These are phyloP conservation scores for Porphyrellus sp. DNA, from an alignment of 1,284 basidiomycete genomes.

Conservation along the genomic window DNA sequence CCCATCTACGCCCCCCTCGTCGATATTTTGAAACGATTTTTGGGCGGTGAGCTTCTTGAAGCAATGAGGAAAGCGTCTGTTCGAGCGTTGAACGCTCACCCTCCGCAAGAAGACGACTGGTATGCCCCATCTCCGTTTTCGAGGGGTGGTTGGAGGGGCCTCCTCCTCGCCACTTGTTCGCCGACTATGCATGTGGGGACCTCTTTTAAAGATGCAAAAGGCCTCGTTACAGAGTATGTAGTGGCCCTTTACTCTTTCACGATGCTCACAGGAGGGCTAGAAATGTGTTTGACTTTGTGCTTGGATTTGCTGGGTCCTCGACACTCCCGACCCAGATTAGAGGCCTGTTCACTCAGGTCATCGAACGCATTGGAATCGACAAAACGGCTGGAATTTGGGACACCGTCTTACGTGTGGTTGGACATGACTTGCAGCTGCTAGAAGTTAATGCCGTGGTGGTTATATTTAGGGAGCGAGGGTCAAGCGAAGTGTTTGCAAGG, in stretches of 20 bases:
- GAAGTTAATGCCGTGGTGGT: neutral
- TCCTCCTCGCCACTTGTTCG: neutral
- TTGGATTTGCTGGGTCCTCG: neutral
- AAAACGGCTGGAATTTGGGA: neutral
- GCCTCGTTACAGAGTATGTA: neutral
- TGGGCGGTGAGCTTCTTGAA: accelerated
- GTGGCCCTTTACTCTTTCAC: neutral
- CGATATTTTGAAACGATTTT: neutral
- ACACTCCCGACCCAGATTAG: neutral
- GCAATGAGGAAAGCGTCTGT: neutral
- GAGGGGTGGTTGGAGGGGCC: neutral
- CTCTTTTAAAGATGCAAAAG: neutral
- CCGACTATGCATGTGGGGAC: neutral
- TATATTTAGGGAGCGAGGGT: neutral
- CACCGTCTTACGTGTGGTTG: neutral
- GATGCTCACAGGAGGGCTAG: neutral
- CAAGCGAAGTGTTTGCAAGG: neutral
- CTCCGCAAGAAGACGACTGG: neutral
- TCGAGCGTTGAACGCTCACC: too few relatives aligned
- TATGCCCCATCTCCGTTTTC: neutral
- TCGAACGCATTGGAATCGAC: neutral
- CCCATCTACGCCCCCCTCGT: neutral
- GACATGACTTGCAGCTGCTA: neutral
- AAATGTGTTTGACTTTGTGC: neutral
- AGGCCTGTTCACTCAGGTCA: neutral